Evolutionary conservation across 164 flowering plant genomes (phyloP).

Genomic region (Magnolia kwangsiensis): DNA sequence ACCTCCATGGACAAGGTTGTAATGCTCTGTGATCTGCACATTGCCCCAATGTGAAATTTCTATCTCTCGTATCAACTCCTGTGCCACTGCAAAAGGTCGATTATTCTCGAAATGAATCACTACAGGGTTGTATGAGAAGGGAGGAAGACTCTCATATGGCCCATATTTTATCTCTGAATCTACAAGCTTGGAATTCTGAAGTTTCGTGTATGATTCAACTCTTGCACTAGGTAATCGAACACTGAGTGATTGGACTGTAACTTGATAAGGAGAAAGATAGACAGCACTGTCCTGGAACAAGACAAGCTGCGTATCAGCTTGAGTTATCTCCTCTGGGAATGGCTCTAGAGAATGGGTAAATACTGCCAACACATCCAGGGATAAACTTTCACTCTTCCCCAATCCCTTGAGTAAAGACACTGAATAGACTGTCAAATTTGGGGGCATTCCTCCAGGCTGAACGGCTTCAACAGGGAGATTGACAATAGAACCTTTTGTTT

Average conservation of each 20-base stretch:
- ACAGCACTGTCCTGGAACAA: slow-evolving; percentile 75
- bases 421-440: slow-evolving; percentile 56
- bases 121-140: slow-evolving; percentile 66
- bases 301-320: slow-evolving; percentile 76
- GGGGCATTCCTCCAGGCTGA: slow-evolving; percentile 57
- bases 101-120: slow-evolving; percentile 73
- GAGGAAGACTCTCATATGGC: slow-evolving; percentile 65
- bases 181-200: slow-evolving; percentile 59
- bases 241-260: slow-evolving; percentile 61
- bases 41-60: slow-evolving; percentile 98
- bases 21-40: slow-evolving; percentile 85
- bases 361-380: slow-evolving; percentile 58
- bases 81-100: slow-evolving; percentile 75
- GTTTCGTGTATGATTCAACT: slow-evolving; percentile 75
- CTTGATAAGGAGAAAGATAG: slow-evolving; percentile 73
- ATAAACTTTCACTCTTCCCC: slow-evolving; percentile 54
- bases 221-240: slow-evolving; percentile 65
- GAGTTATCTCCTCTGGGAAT: slow-evolving; percentile 86
- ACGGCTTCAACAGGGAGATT: slow-evolving; percentile 42
- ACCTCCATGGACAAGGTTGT: slow-evolving; percentile 75
- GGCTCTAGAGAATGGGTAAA: slow-evolving; percentile 66
- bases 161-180: slow-evolving; percentile 92
- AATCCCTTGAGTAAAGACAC: slow-evolving; percentile 60
- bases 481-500: slow-evolving; percentile 35
- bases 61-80: slow-evolving; percentile 76